Evolutionary conservation across 1,284 basidiomycete species (phyloP), one percentile per base, ranked within the genome.

Genomic region (Ustilago hordei): DNA sequence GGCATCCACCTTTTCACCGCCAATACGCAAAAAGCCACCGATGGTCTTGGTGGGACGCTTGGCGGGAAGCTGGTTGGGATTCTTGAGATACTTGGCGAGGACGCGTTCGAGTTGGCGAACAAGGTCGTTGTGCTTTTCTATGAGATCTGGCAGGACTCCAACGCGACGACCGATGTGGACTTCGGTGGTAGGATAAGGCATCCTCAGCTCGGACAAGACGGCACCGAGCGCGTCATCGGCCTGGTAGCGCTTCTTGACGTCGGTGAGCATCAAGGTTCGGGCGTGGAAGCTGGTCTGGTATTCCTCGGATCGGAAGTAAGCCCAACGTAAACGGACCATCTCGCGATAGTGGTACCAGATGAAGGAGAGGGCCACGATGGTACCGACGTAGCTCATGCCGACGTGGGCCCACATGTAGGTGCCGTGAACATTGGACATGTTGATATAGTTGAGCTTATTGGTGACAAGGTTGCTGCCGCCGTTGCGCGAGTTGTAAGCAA

Each of bases 51-150:
- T 92, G 0, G 95, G 95, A 32, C 95, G 88, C 70, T 91, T 92
- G 73, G 90, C 89, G 31, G 89, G 92, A 45, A 93, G 87, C 80
- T 90, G 90, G 8, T 92, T 92, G 19, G 90, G 91, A 81, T 94
- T 93, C 70, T 87, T 87, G 66, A 96, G 89, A 85, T 95, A 95
- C 75, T 90, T 91, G 54, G 95, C 94, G 15, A 97, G 89, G 35
- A 93, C 89, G 50, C 89, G 88, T 84, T 98, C 95, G 47, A 97
- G 90, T 70, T 94, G 91, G 55, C 91, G 89, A 15, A 98, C 94
- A 13, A 93, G 91, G 57, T 92, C 87, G 86, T 95, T 95, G 87
- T 97, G 94, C 75, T 91, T 91, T 57, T 95, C 91, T 77, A 94
- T 92, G 58, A 94, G 87, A 65, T 92, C 90, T 0, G 93, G 92